Percentiles rank a stretch among this genome's conserved stretches.
Conservation (phyloP, 768 basidiomycete species). For the Russula sp. region DNA sequence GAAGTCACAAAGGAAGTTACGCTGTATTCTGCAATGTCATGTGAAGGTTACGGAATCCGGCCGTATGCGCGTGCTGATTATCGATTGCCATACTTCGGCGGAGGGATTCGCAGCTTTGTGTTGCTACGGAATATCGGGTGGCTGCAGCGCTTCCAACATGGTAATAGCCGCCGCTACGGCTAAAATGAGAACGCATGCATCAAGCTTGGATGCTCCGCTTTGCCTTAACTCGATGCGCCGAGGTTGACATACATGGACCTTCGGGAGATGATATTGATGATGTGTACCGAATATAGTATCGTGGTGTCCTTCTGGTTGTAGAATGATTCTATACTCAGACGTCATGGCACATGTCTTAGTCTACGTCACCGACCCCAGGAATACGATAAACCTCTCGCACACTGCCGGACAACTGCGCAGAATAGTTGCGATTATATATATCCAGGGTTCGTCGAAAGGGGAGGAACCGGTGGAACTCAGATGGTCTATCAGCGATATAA, state of each 20-base stretch:
- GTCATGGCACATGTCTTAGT: no score
- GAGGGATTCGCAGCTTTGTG: background rate
- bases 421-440: no score
- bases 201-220: background rate
- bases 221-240: background rate
- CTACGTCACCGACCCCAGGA: no score
- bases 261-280: no score
- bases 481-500: background rate
- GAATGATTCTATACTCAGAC: no score
- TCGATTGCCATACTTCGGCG: background rate
- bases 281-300: no score
- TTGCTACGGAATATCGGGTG: background rate
- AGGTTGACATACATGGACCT: no score
- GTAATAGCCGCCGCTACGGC: no score
- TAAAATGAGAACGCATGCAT: background rate
- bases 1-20: background rate
- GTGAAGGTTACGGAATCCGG: background rate
- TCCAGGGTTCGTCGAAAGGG: no score
- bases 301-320: no score
- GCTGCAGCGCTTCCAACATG: background rate
- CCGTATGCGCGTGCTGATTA: background rate
- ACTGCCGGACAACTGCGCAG: no score
- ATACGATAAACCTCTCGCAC: no score
- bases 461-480: background rate
- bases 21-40: background rate